Evolutionary conservation across 768 basidiomycete genomes (phyloP).

Genomic region (Termitomyces heimii): DNA sequence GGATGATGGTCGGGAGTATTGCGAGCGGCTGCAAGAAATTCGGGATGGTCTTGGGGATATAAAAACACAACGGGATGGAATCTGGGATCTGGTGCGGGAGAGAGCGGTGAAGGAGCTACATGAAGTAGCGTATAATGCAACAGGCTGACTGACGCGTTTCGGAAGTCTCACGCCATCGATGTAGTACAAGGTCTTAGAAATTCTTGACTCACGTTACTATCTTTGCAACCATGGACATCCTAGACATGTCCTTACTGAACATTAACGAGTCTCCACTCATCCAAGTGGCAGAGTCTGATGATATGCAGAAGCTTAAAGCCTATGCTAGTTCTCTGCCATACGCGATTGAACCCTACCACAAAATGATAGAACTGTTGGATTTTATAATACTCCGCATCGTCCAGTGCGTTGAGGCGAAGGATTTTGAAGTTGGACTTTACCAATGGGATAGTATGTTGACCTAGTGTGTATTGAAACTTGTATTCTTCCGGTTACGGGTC

Average conservation of each 20-base stretch:
- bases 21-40: slow-evolving; percentile 80
- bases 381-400: slow-evolving; percentile 61
- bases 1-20: slow-evolving; percentile 84
- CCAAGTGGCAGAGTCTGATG: slow-evolving; percentile 23
- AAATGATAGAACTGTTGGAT: slow-evolving; percentile 73
- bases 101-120: slow-evolving; percentile 71
- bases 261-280: slow-evolving; percentile 28
- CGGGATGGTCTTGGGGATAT: slow-evolving; percentile 76
- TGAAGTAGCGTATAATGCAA: slow-evolving; percentile 45
- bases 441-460: slow-evolving; percentile 78
- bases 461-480: slow-evolving; percentile 43
- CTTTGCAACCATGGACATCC: slow-evolving; percentile 28
- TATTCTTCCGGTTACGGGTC: slow-evolving; percentile 4
- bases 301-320: slow-evolving; percentile 53
- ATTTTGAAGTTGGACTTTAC: slow-evolving; percentile 74
- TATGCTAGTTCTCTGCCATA: slow-evolving; percentile 71
- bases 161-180: slow-evolving; percentile 4
- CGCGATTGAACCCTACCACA: slow-evolving; percentile 66
- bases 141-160: slow-evolving; percentile 10
- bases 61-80: slow-evolving; percentile 58
- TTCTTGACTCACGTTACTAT: slow-evolving; percentile 7
- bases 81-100: slow-evolving; percentile 76
- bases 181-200: not conserved
- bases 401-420: slow-evolving; percentile 73
- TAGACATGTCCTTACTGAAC: slow-evolving; percentile 40